phyloP scores from a whole-genome alignment of 495 filamentous ascomycete genomes.

The Neurospora discreta region DNA sequence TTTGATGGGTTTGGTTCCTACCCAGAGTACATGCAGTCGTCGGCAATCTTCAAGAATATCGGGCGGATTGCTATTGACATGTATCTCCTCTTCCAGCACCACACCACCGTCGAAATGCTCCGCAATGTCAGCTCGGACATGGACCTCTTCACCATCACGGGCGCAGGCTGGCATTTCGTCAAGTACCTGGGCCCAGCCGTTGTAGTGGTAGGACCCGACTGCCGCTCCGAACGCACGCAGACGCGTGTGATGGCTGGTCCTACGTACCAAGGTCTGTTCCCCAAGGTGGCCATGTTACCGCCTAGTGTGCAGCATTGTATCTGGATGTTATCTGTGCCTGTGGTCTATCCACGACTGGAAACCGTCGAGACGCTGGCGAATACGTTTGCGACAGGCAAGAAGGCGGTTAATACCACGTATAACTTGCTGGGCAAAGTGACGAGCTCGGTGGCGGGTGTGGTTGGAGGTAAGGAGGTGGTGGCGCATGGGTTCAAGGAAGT shows the following conservation, averaged over 20 bases:
- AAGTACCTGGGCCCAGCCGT: conserved; percentile 91
- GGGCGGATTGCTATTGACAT: conserved; percentile 95
- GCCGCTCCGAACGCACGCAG: conserved; percentile 80
- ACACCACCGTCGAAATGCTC: conserved; percentile 89
- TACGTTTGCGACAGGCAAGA: conserved; percentile 90
- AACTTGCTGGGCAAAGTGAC: conserved; percentile 91
- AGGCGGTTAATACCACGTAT: conserved; percentile 88
- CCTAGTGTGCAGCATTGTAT: conserved; percentile 90
- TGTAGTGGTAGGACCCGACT: conserved; percentile 80
- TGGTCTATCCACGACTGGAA: conserved; percentile 86
- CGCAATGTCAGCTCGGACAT: conserved; percentile 73
- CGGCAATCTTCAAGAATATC: conserved; percentile 95
- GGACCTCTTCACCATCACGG: conserved; percentile 94
- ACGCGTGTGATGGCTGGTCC: conserved; percentile 90
- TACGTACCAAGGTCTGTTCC: conserved; percentile 94
- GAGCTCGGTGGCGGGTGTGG: conserved; percentile 84
- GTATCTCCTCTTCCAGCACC: conserved; percentile 98
- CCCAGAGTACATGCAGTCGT: conserved; percentile 96
- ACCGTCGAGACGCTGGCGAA: conserved; percentile 81
- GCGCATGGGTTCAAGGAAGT: conserved; percentile 84
- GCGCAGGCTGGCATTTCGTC: conserved; percentile 94
- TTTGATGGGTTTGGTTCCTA: conserved; percentile 98
- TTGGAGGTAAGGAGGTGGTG: conserved; percentile 86
- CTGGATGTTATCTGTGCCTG: conserved; percentile 83
- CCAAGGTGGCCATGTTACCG: conserved; percentile 86